Evolutionary conservation across 1,139 yeast genomes (phyloP).

Genomic region (Debaryomyces udenii): DNA sequence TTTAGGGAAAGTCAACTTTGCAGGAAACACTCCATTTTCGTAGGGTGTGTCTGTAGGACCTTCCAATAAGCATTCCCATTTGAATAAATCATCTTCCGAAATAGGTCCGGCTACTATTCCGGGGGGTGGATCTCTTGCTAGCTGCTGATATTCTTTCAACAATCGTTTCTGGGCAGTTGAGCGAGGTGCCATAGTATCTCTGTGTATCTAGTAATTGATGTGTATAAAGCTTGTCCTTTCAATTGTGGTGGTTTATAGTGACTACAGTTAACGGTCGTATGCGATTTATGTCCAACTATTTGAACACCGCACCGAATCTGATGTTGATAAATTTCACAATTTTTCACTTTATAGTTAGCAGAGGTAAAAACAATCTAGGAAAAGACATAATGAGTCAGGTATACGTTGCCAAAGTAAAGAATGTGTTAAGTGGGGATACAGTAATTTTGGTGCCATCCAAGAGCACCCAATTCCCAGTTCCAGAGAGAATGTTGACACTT

Average conservation of each 20-base stretch:
- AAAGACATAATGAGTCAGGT: slow-evolving; percentile 14
- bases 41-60: slow-evolving; percentile 95
- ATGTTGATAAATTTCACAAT: slow-evolving; percentile 1
- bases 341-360: slow-evolving; percentile 1
- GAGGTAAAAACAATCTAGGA: not conserved
- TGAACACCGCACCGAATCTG: slow-evolving; percentile 14
- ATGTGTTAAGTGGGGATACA: slow-evolving; percentile 77
- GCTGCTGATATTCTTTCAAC: slow-evolving; percentile 85
- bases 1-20: slow-evolving; percentile 75
- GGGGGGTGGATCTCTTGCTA: slow-evolving; percentile 85
- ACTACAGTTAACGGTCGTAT: not conserved
- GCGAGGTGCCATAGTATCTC: slow-evolving; percentile 43
- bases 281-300: slow-evolving; percentile 6
- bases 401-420: slow-evolving; percentile 64
- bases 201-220: no score
- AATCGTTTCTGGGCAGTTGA: slow-evolving; percentile 84
- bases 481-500: slow-evolving; percentile 65
- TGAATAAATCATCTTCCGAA: slow-evolving; percentile 75
- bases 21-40: slow-evolving; percentile 92
- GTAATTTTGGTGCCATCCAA: slow-evolving; percentile 62
- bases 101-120: slow-evolving; percentile 95
- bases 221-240: not conserved
- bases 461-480: slow-evolving; percentile 45
- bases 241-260: not conserved
- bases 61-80: slow-evolving; percentile 89